Evolutionary conservation across 2,329 filamentous ascomycete species (phyloP).

Genomic region (Fusarium buxicola): DNA sequence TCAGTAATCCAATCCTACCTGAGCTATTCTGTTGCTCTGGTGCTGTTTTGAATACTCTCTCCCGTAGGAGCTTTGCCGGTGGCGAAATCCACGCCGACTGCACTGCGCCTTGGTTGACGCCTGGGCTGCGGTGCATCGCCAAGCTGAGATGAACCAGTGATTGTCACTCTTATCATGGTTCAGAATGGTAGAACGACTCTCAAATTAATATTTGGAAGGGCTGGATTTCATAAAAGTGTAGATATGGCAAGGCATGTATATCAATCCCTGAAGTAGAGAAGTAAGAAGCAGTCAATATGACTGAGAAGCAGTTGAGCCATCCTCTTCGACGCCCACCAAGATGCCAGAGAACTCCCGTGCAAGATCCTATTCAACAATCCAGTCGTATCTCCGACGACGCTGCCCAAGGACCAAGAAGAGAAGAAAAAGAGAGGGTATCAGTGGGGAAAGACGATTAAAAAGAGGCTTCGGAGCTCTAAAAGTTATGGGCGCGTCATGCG

Average conservation of each 20-base stretch:
- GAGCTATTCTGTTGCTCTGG: too few species aligned
- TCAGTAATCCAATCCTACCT: too few species aligned
- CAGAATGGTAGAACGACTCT: neutral
- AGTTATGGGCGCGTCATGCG: conserved; percentile 12
- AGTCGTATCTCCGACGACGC: conserved; percentile 7
- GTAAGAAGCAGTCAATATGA: conserved; percentile 20
- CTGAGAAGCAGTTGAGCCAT: conserved; percentile 9
- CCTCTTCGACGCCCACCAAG: conserved; percentile 24
- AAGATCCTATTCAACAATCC: conserved; percentile 13
- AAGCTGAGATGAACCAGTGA: too few species aligned
- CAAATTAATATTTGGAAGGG: neutral
- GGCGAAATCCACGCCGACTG: too few species aligned
- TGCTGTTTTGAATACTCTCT: too few species aligned
- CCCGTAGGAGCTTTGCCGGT: too few species aligned
- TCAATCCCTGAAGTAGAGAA: conserved; percentile 7
- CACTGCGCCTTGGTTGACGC: too few species aligned
- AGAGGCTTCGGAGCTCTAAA: conserved; percentile 10
- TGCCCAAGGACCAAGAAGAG: conserved; percentile 17
- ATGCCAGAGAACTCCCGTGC: conserved; percentile 23
- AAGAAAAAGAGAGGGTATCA: conserved; percentile 35
- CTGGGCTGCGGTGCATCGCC: too few species aligned
- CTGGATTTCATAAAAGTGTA: conserved; percentile 7
- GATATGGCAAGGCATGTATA: conserved; percentile 31
- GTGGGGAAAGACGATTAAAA: conserved; percentile 22
- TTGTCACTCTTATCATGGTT: too few species aligned